Evolutionary conservation across 768 basidiomycete species (phyloP), one percentile per base, ranked within the genome.

Genomic region (Rhodotorula kratochvilovae): DNA sequence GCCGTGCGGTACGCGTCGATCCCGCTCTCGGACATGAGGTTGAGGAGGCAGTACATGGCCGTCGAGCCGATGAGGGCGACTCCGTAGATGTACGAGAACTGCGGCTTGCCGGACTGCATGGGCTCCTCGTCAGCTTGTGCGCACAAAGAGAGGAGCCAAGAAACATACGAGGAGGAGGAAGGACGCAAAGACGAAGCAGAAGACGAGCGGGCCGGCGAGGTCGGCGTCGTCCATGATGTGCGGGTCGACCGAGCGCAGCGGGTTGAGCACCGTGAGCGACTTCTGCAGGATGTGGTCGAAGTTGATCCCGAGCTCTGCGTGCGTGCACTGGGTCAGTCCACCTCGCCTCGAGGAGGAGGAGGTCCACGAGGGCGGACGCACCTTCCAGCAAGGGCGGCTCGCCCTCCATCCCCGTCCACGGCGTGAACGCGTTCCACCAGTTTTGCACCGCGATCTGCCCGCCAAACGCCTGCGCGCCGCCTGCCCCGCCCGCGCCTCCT

Each of bases 171-270:
- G 86, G 61, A 99, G 86, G 3, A 99, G 85, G 78, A 90, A 92
- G 53, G 90, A 89, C 21, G 89, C 96, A 80, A 98, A 98, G 77
- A 91, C 91, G 80, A 98, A 91, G 79, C 89, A 89, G 82, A 97
- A 97, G 11, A 97, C 86, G 57, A 97, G 86, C 16, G 96, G 96
- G 0, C 96, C 96, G 16, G 95, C 93, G 42, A 99, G 85, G 82
- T 99, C 96, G 31, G 95, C 94, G 77, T 99, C 96, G 81, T 99
- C 96, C 96, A 99, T 99, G 70, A 99, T 98, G 64, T 76, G 76
- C 35, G 67, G 68, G 45, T 78, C 78, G 33, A 77, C 73, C 61
- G 84, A 84, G 68, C 86, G 85, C 31, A 98, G 82, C 7, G 96
- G 96, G 78, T 99, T 98, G 61, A 99, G 86, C 15, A 98, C 96